These are phyloP conservation scores for Cystofilobasidium bisporidii DNA, from an alignment of 768 basidiomycete species.

Conservation along the genomic window DNA sequence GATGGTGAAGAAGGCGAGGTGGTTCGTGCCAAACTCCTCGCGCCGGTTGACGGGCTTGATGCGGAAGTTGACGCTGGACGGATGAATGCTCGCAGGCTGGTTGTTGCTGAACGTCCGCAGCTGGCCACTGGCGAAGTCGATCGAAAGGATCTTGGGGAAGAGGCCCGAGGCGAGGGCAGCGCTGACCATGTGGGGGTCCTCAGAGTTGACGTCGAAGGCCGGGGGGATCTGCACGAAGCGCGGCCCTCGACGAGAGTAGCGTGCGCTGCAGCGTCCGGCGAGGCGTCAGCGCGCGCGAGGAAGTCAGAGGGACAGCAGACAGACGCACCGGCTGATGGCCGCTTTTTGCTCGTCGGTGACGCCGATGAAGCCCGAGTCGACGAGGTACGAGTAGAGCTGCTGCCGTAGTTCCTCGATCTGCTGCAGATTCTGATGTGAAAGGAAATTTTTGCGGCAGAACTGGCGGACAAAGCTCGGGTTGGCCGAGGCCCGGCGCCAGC, in stretches of 20 bases:
- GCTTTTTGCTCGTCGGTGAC: conserved; percentile 56
- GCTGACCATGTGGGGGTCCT: conserved; percentile 57
- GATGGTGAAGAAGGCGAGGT: conserved; percentile 76
- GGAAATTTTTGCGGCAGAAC: conserved; percentile 68
- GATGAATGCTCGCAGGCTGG: conserved; percentile 69
- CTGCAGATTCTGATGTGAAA: conserved; percentile 85
- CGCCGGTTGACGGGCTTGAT: conserved; percentile 49
- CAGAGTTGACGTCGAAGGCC: conserved; percentile 60
- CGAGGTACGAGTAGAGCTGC: conserved; percentile 77
- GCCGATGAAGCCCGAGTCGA: conserved; percentile 76
- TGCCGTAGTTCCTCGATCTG: conserved; percentile 94
- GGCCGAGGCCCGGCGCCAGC: conserved; percentile 68
- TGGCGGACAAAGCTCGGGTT: conserved; percentile 55
- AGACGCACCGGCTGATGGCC: conserved; percentile 57
- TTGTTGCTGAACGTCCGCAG: conserved; percentile 75
- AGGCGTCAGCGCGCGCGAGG: not conserved
- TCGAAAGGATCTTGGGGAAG: conserved; percentile 75
- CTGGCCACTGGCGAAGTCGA: conserved; percentile 55
- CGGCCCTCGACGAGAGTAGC: conserved; percentile 62
- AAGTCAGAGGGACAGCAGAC: not conserved
- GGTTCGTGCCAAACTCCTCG: conserved; percentile 52
- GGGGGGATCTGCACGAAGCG: conserved; percentile 67
- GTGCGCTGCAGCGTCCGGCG: conserved; percentile 46
- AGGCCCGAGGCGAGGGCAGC: conserved; percentile 76
- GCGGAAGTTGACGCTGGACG: conserved; percentile 81